Base-by-base conservation (phyloP, 805 yeast genomes). In the Myxozyma mucilagina region DNA sequence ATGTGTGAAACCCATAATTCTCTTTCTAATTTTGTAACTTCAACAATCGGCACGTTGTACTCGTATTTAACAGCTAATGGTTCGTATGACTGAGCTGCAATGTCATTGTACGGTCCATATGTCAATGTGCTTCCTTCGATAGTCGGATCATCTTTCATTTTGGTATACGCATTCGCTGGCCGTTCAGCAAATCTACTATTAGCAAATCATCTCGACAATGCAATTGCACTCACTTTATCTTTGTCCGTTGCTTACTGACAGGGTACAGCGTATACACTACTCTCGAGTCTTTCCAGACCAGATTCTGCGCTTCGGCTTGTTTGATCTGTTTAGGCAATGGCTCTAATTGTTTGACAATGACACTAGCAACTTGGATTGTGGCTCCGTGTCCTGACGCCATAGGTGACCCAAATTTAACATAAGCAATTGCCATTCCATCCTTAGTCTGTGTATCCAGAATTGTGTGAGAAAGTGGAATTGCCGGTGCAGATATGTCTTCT, bases 1-100 rank as follows among this genome's bases (percentile, higher is more conserved):
- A 90, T 81, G 65, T 91, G 96, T 1, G 97, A 93, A 54, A 92
- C 78, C 97, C 98, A 93, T 18, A 65, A 34, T 51, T 87, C 88
- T 71, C 97, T 83, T 60, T 82, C 78, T 63, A 90, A 79, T 60
- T 77, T 79, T 65, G 80, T 78, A 29, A 85, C 88, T 64, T 82
- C 80, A 18, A 85, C 75, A 58, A 90, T 70, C 13, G 97, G 96
- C 24, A 74, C 68, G 67, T 85, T 84, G 74, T 83, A 89, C 59
- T 81, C 83, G 75, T 82, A 92, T 41, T 83, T 74, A 39, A 91
- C 72, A 1, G 74, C 68, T 24, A 56, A 50, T 20, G 47, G 47
- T 18, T 61, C 61, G 35, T 75, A 68, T 0, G 82, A 73, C 67
- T 76, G 81, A 1, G 92, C 81, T 32, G 71, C 74, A 48, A 84